A percentile compares a stretch with the other conserved stretches of the same genome.
These are phyloP conservation scores for Lathyrus aphaca DNA, from an alignment of 306 rosid genomes.

Conservation along the genomic window DNA sequence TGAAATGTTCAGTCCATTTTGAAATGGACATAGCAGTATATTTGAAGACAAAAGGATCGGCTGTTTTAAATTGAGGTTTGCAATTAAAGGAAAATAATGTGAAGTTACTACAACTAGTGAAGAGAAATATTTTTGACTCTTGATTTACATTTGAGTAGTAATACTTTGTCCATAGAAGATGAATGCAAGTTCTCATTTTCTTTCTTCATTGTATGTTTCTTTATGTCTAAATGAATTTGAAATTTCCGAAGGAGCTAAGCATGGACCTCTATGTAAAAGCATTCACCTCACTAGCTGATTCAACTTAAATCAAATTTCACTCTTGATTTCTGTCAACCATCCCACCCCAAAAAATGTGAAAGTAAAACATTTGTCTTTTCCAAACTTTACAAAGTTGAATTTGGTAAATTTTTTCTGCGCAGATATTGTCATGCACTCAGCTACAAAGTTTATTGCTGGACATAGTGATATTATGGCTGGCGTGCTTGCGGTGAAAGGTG, in stretches of 20 bases:
- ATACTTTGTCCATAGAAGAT: slow-evolving; percentile 21
- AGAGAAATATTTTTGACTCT: neutral
- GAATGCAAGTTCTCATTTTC: slow-evolving; percentile 17
- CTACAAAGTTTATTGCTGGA: slow-evolving; percentile 92
- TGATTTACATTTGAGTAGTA: slow-evolving; percentile 23
- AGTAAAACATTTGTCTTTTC: slow-evolving; percentile 20
- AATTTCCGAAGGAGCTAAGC: neutral
- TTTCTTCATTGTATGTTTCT: slow-evolving; percentile 7
- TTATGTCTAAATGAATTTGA: slow-evolving; percentile 9
- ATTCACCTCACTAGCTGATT: slow-evolving; percentile 6
- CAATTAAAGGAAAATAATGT: neutral
- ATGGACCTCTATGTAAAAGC: neutral
- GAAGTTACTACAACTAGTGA: neutral
- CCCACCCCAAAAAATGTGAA: neutral
- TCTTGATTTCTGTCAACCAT: slow-evolving; percentile 7
- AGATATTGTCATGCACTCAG: slow-evolving; percentile 95
- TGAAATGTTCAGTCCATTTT: slow-evolving; percentile 1
- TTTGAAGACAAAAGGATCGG: neutral
- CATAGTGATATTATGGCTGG: slow-evolving; percentile 95
- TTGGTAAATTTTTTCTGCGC: slow-evolving; percentile 40
- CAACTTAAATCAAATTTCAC: neutral
- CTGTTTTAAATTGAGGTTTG: slow-evolving; percentile 1
- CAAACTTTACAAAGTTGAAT: slow-evolving; percentile 6
- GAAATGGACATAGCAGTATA: neutral
- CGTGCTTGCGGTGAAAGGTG: slow-evolving; percentile 84